These are phyloP conservation scores for Fusarium nurragi DNA, from an alignment of 2,329 filamentous ascomycete genomes.

Conservation along the genomic window DNA sequence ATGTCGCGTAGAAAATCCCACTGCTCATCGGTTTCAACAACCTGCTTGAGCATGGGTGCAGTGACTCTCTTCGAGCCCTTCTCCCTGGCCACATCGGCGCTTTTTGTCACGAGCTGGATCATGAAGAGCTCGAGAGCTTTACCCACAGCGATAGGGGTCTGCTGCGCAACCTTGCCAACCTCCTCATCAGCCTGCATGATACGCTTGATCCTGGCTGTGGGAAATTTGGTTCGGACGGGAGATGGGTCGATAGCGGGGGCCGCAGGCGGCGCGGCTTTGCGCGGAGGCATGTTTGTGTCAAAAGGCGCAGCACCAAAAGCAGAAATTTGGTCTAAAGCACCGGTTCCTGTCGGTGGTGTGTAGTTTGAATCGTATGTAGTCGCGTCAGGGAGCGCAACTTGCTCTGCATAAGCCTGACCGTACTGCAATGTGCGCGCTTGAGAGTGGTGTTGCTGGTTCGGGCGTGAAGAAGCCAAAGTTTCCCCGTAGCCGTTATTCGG, in stretches of 20 bases:
- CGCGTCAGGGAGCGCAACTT: conserved; percentile 16
- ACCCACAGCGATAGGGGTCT: conserved; percentile 93
- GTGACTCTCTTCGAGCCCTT: conserved; percentile 91
- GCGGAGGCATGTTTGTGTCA: conserved; percentile 49
- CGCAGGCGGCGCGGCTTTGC: conserved; percentile 48
- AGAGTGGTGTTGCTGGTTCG: conserved; percentile 33
- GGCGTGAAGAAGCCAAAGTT: conserved; percentile 10
- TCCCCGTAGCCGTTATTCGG: conserved; percentile 17
- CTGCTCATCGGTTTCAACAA: conserved; percentile 86
- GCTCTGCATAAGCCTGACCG: conserved; percentile 26
- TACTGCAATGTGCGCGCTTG: conserved; percentile 21
- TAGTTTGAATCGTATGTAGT: conserved; percentile 31
- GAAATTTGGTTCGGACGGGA: conserved; percentile 93
- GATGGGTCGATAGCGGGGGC: conserved; percentile 65
- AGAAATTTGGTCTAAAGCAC: conserved; percentile 10
- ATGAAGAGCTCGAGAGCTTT: conserved; percentile 98
- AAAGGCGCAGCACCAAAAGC: conserved; percentile 18
- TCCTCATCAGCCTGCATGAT: conserved; percentile 99
- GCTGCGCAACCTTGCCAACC: conserved; percentile 97
- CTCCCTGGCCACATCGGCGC: conserved; percentile 82
- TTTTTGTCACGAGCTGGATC: conserved; percentile 90
- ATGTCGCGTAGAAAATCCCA: conserved; percentile 96
- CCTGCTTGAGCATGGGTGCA: conserved; percentile 89
- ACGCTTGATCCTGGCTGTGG: conserved; percentile 95
- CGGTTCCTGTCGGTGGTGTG: conserved; percentile 12